phyloP scores from a whole-genome alignment of 2,329 filamentous ascomycete genomes.

The Hymenoscyphus fructigenus region DNA sequence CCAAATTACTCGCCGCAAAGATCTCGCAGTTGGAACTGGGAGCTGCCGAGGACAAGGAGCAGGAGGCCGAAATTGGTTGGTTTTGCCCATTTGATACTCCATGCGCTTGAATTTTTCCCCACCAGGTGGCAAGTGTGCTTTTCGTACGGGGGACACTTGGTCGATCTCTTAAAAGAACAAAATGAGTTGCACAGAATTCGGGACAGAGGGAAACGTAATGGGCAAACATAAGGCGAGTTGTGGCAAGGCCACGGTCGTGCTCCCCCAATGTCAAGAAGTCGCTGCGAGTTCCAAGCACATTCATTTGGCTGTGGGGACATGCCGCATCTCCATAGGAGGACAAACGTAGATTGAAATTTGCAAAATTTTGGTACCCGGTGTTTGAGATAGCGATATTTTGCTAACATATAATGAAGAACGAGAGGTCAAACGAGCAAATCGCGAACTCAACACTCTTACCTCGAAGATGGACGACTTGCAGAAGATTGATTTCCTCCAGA shows the following conservation, averaged over 20 bases:
- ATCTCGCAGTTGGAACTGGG: slow-evolving; percentile 95
- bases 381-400: slow-evolving; percentile 1
- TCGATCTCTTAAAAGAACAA: background rate
- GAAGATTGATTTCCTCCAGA: slow-evolving; percentile 86
- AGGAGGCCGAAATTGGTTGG: slow-evolving; percentile 93
- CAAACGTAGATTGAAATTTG: background rate
- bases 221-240: background rate
- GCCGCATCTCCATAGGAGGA: background rate
- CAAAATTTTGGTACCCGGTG: background rate
- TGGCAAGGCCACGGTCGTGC: slow-evolving; percentile 2
- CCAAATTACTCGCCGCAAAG: slow-evolving; percentile 86
- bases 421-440: slow-evolving; percentile 90
- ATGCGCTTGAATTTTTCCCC: slow-evolving; percentile 12
- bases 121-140: slow-evolving; percentile 11
- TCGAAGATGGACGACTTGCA: slow-evolving; percentile 90
- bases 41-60: slow-evolving; percentile 89
- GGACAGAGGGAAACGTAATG: background rate
- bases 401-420: slow-evolving; percentile 60
- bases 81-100: slow-evolving; percentile 32
- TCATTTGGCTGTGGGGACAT: background rate
- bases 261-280: background rate
- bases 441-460: slow-evolving; percentile 83
- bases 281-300: background rate
- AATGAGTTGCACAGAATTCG: background rate
- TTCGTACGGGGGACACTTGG: background rate